Conservation (phyloP, 2,329 filamentous ascomycete genomes). For the Esteya vermicola region DNA sequence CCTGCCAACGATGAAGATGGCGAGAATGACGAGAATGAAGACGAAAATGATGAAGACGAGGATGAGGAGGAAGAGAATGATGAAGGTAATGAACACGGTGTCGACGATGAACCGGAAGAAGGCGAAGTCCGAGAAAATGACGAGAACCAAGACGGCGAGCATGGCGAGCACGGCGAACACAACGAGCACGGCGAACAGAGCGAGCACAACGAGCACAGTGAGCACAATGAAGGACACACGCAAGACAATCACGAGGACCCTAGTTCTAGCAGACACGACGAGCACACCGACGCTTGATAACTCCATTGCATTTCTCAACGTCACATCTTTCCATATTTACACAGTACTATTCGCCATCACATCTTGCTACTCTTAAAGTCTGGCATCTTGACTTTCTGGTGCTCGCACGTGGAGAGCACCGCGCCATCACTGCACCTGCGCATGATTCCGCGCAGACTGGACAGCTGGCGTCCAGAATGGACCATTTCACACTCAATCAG, state of each 20-base stretch:
- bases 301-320: no score
- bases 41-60: neutral
- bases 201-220: neutral
- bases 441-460: slow-evolving; percentile 39
- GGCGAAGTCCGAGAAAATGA: neutral
- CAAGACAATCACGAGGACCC: no score
- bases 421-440: slow-evolving; percentile 35
- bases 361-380: neutral
- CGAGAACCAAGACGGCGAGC: neutral
- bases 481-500: slow-evolving; percentile 43
- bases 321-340: no score
- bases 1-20: neutral
- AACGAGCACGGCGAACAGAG: neutral
- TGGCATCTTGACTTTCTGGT: slow-evolving; percentile 47
- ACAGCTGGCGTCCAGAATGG: slow-evolving; percentile 39
- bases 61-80: neutral
- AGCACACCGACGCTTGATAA: neutral
- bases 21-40: neutral
- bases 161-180: neutral
- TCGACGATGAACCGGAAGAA: neutral
- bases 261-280: no score
- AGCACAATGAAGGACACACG: neutral
- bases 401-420: slow-evolving; percentile 44
- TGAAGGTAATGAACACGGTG: neutral
- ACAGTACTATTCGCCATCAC: neutral